These are phyloP conservation scores for Luffa acutangula DNA, from an alignment of 306 rosid genomes.

Conservation along the genomic window DNA sequence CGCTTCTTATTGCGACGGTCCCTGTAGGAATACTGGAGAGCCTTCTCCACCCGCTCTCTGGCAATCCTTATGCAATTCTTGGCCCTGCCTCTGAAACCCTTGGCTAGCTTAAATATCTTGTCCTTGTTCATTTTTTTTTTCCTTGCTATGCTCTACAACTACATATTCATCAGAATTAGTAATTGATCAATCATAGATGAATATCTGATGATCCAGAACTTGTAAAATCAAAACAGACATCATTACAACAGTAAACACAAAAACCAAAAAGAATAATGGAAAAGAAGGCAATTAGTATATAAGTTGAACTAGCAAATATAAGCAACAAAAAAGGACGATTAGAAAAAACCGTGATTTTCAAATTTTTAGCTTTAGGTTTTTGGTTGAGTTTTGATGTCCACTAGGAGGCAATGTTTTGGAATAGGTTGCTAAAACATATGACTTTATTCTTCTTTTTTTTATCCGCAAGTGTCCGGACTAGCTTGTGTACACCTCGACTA, in stretches of 20 bases:
- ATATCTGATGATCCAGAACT: neutral
- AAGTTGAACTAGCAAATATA: neutral
- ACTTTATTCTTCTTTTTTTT: neutral
- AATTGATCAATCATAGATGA: neutral
- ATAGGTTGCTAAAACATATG: neutral
- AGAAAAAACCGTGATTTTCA: neutral
- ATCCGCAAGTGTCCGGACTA: too few species aligned
- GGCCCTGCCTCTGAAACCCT: constrained; percentile 97
- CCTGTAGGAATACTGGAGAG: constrained; percentile 90
- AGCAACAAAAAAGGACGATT: neutral
- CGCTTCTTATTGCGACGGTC: constrained; percentile 96
- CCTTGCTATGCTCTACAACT: constrained; percentile 13
- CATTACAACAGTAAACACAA: neutral
- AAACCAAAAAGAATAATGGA: neutral
- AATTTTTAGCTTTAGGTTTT: neutral
- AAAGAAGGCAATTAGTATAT: neutral
- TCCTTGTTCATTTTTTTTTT: constrained; percentile 56
- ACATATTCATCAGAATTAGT: neutral
- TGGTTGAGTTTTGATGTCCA: neutral
- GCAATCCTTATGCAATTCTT: constrained; percentile 94
- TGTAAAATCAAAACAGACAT: neutral
- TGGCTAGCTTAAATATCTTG: constrained; percentile 78
- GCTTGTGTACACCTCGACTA: too few species aligned
- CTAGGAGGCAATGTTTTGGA: neutral
- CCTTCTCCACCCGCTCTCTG: constrained; percentile 96